Evolutionary conservation across 2,329 filamentous ascomycete species (phyloP).

Genomic region (Ustilaginoidea virens): DNA sequence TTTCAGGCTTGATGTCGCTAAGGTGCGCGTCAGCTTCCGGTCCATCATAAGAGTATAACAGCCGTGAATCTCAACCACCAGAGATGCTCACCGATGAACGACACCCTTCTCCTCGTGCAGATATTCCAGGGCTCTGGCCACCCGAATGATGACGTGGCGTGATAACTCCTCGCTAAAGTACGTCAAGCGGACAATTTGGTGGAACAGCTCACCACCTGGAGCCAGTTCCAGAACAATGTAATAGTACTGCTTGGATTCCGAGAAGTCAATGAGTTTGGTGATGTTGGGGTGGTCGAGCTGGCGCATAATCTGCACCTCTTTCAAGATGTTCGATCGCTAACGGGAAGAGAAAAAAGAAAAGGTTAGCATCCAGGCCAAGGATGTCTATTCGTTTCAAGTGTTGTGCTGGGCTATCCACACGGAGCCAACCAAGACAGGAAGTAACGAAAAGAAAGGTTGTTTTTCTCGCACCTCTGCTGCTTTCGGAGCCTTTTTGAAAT

Average conservation of each 20-base stretch:
- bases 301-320: slow-evolving; percentile 98
- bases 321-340: slow-evolving; percentile 91
- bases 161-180: slow-evolving; percentile 97
- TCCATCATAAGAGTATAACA: no score
- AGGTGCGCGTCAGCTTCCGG: slow-evolving; percentile 1
- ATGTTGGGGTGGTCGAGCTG: slow-evolving; percentile 94
- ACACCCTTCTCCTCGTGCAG: slow-evolving; percentile 89
- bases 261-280: slow-evolving; percentile 83
- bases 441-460: neutral
- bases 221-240: slow-evolving; percentile 94
- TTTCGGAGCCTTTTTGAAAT: slow-evolving; percentile 89
- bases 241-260: slow-evolving; percentile 88
- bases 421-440: slow-evolving; percentile 11
- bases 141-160: slow-evolving; percentile 85
- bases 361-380: neutral
- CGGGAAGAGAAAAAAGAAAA: slow-evolving; percentile 3
- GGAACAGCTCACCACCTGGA: slow-evolving; percentile 90
- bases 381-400: no score
- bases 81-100: slow-evolving; percentile 64
- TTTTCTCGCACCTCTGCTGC: slow-evolving; percentile 75
- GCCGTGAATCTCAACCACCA: no score
- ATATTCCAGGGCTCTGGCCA: slow-evolving; percentile 88
- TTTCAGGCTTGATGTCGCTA: slow-evolving; percentile 97
- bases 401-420: neutral
- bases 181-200: slow-evolving; percentile 93